A percentile compares a stretch with the other conserved stretches of the same genome.
phyloP scores from a whole-genome alignment of 1,284 basidiomycete species.

The Ganoderma sinense region DNA sequence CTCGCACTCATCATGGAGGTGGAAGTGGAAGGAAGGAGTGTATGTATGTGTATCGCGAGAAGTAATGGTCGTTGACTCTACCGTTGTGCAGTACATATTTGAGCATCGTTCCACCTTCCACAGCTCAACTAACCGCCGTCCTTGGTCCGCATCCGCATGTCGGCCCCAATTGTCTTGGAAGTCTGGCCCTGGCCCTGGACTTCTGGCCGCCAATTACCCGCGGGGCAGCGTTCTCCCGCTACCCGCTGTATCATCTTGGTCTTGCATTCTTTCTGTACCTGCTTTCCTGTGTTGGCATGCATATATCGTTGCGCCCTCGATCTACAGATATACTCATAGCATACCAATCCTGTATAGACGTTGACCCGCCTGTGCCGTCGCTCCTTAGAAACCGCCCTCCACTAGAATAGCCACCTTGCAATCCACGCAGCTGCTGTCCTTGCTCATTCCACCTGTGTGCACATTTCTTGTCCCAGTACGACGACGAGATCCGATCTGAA shows the following conservation, averaged over 20 bases:
- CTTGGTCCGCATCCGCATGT: background rate
- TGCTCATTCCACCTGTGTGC: constrained; percentile 1
- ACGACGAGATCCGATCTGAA: background rate
- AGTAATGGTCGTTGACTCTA: constrained; percentile 1
- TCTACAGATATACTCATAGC: background rate
- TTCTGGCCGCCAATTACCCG: background rate
- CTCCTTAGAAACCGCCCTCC: constrained; percentile 13
- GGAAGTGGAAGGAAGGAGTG: background rate
- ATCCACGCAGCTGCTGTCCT: constrained; percentile 26
- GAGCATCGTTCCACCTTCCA: background rate
- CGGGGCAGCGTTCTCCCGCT: background rate
- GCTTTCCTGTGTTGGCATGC: constrained; percentile 1
- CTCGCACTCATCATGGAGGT: background rate
- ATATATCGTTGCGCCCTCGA: background rate
- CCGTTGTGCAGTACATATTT: constrained; percentile 18
- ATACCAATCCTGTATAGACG: constrained; percentile 13
- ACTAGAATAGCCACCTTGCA: constrained; percentile 15
- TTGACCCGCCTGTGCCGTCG: constrained; percentile 20
- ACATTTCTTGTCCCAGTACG: background rate
- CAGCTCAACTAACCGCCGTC: background rate
- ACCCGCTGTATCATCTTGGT: constrained; percentile 4
- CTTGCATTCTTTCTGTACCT: background rate
- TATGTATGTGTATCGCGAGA: constrained; percentile 13
- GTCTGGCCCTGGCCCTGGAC: background rate
- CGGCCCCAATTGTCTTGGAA: background rate